Base-by-base conservation (phyloP, 163 green algal genomes). In the Trebouxia gelatinosa region DNA sequence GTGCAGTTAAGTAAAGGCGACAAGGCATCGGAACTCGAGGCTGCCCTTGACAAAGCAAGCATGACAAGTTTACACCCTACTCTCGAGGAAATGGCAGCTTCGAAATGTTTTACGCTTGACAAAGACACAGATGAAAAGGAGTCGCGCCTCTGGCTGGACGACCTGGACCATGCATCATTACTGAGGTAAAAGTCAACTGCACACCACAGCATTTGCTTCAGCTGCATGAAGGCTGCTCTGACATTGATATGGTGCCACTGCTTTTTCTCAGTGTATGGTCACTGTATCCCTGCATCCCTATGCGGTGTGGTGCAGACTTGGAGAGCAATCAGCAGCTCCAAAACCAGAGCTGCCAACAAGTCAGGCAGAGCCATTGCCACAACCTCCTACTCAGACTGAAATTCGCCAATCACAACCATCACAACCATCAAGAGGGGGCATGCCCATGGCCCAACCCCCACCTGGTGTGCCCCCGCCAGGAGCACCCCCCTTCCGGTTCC, bases 61-160 rank as follows among this genome's bases (percentile, higher is more conserved):
- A 37, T 54, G 5, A 51, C 64, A 28, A 72, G 64, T 31, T 34
- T 72, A 6, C 64, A 51, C 6, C 68, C 43, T 59, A 43, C 62
- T n/a, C 40, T 76, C 39, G 68, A 76, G 68, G 40, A 76, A 2
- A 59, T 76, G 68, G 68, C 68, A 31, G 68, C 11, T 13, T 23
- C n/a, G 21, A 61, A 76, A 43, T 61, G 40, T 35, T 76, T 76
- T 39, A 62, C 29, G 2, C 28, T 76, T 3, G 68, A 76, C 40
- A 59, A 64, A 3, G 68, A 76, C 68, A 62, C 40, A 16, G 68
- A 76, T 32, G 68, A 61, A 23, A 72, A 72, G 64, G 64, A 72
- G 64, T 72, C 64, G 0, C 40, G 68, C 7, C 32, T 76, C 32
- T 76, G 46, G 40, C n/a, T 76, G 9, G 68, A 76, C 40, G 43